Evolutionary conservation across 1,139 yeast species (phyloP), one percentile per base, ranked within the genome.

Genomic region (Lodderomyces oxycetoniae): DNA sequence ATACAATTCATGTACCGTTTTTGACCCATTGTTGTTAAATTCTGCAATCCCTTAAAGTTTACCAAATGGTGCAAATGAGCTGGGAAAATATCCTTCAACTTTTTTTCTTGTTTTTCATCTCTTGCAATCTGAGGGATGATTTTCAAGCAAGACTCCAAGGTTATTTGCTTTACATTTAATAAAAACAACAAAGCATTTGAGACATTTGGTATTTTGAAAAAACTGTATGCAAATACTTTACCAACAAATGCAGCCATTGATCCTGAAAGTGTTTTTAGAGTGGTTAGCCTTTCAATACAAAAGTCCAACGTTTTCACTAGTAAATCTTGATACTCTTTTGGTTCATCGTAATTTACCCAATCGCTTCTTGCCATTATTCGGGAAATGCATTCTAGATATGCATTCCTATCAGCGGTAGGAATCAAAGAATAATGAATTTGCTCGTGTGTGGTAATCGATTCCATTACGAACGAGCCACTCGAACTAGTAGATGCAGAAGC

Each of bases 231-330:
- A 53, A 86, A 74, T 1, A 81, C 73, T 50, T 86, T 85, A 8
- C 95, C 95, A n/a, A 80, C 67, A 49, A 85, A 84, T 2, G 93
- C 93, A 17, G 79, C 71, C 12, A 78, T 56, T 4, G 83, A 65
- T 7, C 79, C 56, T 1, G 89, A 70, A 5, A 80, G 59, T 6
- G 67, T 67, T 50, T 81, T 81, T 32, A 74, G 48, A 29, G 71
- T 62, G 11, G 80, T 62, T 45, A 67, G 52, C 38, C 74, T 69
- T 31, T 61, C 58, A 14, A 82, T 65, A 34, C 79, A 69, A 46
- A 67, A 74, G 30, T 71, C 76, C 38, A 83, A 58, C 0, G 95
- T 83, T 23, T 65, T 61, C 4, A 65, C 54, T 27, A 85, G 58
- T 17, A 67, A 43, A 14, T 45, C 41, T 35, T 60, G 50, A 48